Conservation (phyloP, 2,329 filamentous ascomycete species). For the Neonectria sp. region DNA sequence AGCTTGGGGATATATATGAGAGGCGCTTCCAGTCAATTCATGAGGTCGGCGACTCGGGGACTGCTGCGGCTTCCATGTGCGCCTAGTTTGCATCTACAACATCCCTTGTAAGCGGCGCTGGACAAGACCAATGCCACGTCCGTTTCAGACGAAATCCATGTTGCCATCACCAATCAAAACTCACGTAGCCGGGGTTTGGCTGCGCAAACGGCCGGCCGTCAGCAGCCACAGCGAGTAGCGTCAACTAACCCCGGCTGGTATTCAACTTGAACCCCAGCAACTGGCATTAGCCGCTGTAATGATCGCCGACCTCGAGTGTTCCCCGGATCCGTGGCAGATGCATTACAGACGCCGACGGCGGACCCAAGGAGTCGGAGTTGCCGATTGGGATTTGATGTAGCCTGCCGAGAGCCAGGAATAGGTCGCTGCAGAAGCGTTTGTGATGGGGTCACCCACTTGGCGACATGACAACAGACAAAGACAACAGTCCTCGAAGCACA, state of each 20-base stretch:
- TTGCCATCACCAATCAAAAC: neutral
- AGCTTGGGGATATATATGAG: neutral
- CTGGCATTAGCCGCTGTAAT: neutral
- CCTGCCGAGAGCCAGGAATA: neutral
- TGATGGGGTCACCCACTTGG: too few relatives aligned
- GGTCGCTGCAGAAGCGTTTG: too few relatives aligned
- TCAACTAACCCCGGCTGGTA: neutral
- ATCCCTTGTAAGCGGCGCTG: neutral
- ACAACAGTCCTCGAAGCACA: too few relatives aligned
- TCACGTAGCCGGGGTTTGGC: neutral
- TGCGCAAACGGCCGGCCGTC: neutral
- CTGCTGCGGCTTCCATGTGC: neutral
- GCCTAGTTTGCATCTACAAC: neutral
- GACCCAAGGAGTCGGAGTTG: neutral
- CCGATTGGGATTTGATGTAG: neutral
- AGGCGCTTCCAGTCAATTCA: neutral
- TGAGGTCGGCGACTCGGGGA: neutral
- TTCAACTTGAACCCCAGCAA: neutral
- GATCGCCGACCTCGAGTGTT: conserved; percentile 3
- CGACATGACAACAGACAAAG: too few relatives aligned
- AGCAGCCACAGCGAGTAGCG: neutral
- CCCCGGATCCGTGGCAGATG: neutral
- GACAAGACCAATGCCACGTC: neutral
- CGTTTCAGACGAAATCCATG: neutral
- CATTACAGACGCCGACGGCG: neutral